Evolutionary conservation across 2,329 filamentous ascomycete genomes (phyloP), one percentile per base, ranked within the genome.

Genomic region (Trichoderma simmonsii): DNA sequence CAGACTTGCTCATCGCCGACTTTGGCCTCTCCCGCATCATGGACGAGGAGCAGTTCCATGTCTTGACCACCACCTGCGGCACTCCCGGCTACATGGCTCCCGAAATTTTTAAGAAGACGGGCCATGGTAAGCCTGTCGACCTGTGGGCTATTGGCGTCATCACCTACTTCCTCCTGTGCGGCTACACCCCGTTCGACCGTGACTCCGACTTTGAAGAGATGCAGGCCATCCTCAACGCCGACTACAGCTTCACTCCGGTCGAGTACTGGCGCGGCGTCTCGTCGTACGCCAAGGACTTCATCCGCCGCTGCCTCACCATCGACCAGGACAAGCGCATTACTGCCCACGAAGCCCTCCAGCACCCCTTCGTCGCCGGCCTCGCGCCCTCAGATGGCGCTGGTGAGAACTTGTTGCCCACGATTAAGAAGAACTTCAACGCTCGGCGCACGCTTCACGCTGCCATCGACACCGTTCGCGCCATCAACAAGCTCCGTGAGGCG

Each of bases 1-100:
- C 96, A 62, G 96, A 99, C 82, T 88, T 99, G 34, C 86, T 99
- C 72, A 99, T 99, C 80, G 96, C 96, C 74, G 96, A 99, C 81
- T 99, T 99, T 82, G 96, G 96, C 11, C 86, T 99, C 64, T 96
- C 92, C 30, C 90, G 96, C 72, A 98, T 99, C 83, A 98, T 99
- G 95, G 96, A 99, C 79, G 96, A 98, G 83, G 94, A 98, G 82
- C 93, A 97, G 80, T 98, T 98, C 82, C 96, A 98, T 80, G 95
- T 98, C 34, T 85, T 99, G 74, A 99, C 96, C 12, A 99, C 96
- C 0, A 99, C 96, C 1, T 99, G 96, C 81, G 96, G 96, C 73
- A 99, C 96, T 1, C 96, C 96, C 4, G 96, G 96, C 63, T 99
- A 99, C 83, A 99, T 99, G 96, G 96, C 96, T 2, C 96, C 96